Base-by-base conservation (phyloP, 202 grass and related monocot genomes). In the Elaeis oleifera region DNA sequence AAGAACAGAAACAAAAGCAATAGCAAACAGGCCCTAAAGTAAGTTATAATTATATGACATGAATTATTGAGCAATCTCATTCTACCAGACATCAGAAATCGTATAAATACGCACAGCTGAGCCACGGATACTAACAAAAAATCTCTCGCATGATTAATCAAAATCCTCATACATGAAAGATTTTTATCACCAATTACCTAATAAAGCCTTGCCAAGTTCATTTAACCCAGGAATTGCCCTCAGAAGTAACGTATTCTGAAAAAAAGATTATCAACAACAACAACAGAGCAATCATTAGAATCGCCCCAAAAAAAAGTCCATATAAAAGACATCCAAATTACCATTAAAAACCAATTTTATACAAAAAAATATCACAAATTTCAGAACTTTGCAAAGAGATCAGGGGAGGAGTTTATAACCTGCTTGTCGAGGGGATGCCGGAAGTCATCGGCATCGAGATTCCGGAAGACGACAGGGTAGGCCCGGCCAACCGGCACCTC, bases 381-480 rank as follows among this genome's bases (percentile, higher is more conserved):
- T 68, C 9, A 13, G 2, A 55, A 13, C 26, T 13, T 68, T 18
- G 11, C 4, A 36, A 3, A 39, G 1, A 31, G 28, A 31, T 31
- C 5, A 31, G 5, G 28, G 28, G 28, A 31, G 4, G 8, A 39
- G 4, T 24, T 52, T 52, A 23, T 19, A 36, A 76, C 80, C 77
- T 83, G 80, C 76, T 96, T 96, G 76, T 96, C 91, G 18, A 91
- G 91, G 4, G 91, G 91, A 61, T 96, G 91, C 67, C 84, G 83
- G 71, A 96, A 77, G 74, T 90, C 91, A 60, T 96, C 91, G 6
- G 91, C 91, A 22, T 96, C 81, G 64, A 96, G 79, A 55, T 83
- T 72, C 48, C 68, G 74, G 50, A 76, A 54, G 53, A 58, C 63
- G 24, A 62, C 53, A 18, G 64, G 76, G 27, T 66, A 54, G 4